A percentile compares a stretch with the other conserved stretches of the same genome.
Conservation (phyloP, 768 basidiomycete genomes). For the Boletus tomentosulus region DNA sequence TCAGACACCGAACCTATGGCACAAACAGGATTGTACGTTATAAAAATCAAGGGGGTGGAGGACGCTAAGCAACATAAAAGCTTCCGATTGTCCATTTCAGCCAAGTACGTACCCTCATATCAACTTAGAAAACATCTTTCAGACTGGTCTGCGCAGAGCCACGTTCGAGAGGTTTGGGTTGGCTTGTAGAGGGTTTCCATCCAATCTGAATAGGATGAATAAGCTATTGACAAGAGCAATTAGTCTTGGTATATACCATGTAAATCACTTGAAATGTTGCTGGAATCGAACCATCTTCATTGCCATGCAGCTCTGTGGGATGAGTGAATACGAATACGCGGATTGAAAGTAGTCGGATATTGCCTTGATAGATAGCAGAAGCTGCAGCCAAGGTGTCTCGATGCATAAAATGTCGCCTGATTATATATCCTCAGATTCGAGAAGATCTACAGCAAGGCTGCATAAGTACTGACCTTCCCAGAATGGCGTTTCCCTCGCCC, state of each 20-base stretch:
- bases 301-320: conserved; percentile 71
- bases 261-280: conserved; percentile 97
- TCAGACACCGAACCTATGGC: not conserved
- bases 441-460: not conserved
- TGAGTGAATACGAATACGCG: not conserved
- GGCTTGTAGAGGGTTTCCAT: conserved; percentile 71
- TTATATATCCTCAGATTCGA: not conserved
- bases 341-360: conserved; percentile 7
- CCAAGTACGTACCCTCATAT: too few relatives aligned
- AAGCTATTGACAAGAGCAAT: not conserved
- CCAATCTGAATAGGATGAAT: conserved; percentile 52
- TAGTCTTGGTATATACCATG: conserved; percentile 52
- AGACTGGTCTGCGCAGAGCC: conserved; percentile 60
- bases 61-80: not conserved
- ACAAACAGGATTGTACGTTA: not conserved
- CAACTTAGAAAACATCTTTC: conserved; percentile 50
- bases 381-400: conserved; percentile 90
- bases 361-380: conserved; percentile 90
- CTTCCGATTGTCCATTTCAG: not conserved
- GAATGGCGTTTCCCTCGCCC: conserved; percentile 92
- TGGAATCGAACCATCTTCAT: conserved; percentile 78
- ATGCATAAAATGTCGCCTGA: conserved; percentile 62
- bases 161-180: conserved; percentile 62
- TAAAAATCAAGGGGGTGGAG: not conserved
- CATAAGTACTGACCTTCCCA: conserved; percentile 58